phyloP scores from a whole-genome alignment of 2,329 filamentous ascomycete species.

The Hypoxylon sp. region DNA sequence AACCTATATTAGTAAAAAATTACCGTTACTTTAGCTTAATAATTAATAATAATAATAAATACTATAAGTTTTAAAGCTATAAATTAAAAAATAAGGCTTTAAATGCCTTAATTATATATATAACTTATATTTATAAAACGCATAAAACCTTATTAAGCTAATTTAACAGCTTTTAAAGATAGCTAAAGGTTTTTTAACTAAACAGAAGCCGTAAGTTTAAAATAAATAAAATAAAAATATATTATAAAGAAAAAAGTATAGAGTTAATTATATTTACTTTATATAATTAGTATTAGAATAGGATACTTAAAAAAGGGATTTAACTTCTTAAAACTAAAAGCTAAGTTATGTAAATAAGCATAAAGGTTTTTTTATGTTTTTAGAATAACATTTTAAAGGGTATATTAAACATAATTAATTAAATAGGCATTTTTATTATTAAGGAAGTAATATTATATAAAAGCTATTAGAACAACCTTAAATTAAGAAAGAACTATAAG shows the following conservation, averaged over 20 bases:
- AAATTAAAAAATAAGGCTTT: neutral
- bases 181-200: neutral
- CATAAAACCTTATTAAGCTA: neutral
- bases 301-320: neutral
- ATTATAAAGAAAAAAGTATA: neutral
- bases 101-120: neutral
- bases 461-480: neutral
- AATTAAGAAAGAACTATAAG: neutral
- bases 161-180: neutral
- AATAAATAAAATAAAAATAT: too few relatives aligned
- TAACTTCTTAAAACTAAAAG: neutral
- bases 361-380: neutral
- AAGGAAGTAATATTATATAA: neutral
- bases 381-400: neutral
- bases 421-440: neutral
- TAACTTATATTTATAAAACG: neutral
- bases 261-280: neutral
- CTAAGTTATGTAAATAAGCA: neutral
- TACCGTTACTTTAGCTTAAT: neutral
- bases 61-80: neutral
- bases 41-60: conserved; percentile 1
- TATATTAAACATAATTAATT: neutral
- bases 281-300: neutral
- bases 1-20: neutral
- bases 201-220: too few relatives aligned